Percentiles rank a stretch among this genome's conserved stretches.
Evolutionary conservation across 768 basidiomycete genomes (phyloP).

Genomic region (Lactifluus subvellereus): DNA sequence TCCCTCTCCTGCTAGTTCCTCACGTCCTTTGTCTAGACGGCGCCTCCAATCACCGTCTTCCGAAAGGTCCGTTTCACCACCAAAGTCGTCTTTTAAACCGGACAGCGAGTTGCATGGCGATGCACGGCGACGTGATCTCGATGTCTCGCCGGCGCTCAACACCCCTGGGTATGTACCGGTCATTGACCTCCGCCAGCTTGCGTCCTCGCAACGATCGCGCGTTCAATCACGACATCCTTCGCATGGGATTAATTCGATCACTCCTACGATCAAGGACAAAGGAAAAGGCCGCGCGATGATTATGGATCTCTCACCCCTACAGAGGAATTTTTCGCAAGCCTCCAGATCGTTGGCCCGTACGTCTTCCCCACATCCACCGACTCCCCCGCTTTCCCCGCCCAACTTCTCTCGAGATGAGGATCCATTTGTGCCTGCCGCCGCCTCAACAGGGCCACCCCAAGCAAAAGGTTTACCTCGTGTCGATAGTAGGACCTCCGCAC

Average conservation of each 20-base stretch:
- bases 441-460: slow-evolving; percentile 34
- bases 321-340: slow-evolving; percentile 35
- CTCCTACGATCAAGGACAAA: neutral
- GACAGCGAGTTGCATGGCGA: neutral
- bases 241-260: slow-evolving; percentile 23
- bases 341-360: slow-evolving; percentile 26
- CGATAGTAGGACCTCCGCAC: slow-evolving; percentile 26
- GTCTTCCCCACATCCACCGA: slow-evolving; percentile 25
- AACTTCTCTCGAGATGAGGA: slow-evolving; percentile 35
- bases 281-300: slow-evolving; percentile 9
- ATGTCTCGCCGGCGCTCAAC: slow-evolving; percentile 24
- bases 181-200: slow-evolving; percentile 37
- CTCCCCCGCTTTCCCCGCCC: slow-evolving; percentile 27
- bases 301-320: slow-evolving; percentile 30
- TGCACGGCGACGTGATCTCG: slow-evolving; percentile 26
- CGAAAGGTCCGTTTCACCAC: neutral
- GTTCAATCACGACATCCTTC: slow-evolving; percentile 30
- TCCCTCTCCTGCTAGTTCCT: neutral
- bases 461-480: neutral
- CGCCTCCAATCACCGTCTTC: neutral
- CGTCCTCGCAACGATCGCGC: slow-evolving; percentile 37
- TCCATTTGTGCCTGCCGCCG: slow-evolving; percentile 35
- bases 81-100: neutral
- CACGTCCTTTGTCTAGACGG: neutral
- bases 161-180: slow-evolving; percentile 35